Conservation (phyloP, 208 protist species). For the Trypanosoma lewisi region DNA sequence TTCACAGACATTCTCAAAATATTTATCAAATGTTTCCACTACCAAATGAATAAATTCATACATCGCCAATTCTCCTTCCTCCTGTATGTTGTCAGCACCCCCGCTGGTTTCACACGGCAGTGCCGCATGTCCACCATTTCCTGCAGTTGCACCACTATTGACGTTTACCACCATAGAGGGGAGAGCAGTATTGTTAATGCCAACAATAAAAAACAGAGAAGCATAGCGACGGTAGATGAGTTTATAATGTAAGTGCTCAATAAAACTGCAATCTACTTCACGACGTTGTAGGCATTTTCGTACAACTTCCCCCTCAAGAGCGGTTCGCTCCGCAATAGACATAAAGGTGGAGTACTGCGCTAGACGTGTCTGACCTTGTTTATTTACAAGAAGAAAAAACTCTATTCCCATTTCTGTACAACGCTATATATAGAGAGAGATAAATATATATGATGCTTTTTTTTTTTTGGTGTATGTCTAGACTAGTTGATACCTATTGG, state of each 20-base stretch:
- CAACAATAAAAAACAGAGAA: conserved; percentile 96
- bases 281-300: conserved; percentile 92
- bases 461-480: too few relatives aligned
- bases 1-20: conserved; percentile 90
- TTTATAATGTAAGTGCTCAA: conserved; percentile 92
- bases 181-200: conserved; percentile 48
- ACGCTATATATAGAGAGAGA: conserved; percentile 11
- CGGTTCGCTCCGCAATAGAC: conserved; percentile 66
- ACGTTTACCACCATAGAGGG: neutral
- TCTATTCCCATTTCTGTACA: conserved; percentile 69
- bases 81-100: neutral
- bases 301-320: conserved; percentile 93
- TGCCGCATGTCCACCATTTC: neutral
- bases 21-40: conserved; percentile 92
- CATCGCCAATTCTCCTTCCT: conserved; percentile 90
- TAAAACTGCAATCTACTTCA: conserved; percentile 89
- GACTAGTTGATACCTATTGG: neutral
- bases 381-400: conserved; percentile 97
- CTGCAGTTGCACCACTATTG: neutral
- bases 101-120: conserved; percentile 27
- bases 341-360: conserved; percentile 88
- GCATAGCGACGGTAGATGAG: conserved; percentile 94
- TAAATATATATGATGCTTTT: conserved; percentile 4
- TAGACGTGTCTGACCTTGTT: conserved; percentile 95
- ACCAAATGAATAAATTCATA: conserved; percentile 93